Base-by-base conservation (phyloP, 225 moss, liverwort and hornwort species). In the Lunularia cruciata region DNA sequence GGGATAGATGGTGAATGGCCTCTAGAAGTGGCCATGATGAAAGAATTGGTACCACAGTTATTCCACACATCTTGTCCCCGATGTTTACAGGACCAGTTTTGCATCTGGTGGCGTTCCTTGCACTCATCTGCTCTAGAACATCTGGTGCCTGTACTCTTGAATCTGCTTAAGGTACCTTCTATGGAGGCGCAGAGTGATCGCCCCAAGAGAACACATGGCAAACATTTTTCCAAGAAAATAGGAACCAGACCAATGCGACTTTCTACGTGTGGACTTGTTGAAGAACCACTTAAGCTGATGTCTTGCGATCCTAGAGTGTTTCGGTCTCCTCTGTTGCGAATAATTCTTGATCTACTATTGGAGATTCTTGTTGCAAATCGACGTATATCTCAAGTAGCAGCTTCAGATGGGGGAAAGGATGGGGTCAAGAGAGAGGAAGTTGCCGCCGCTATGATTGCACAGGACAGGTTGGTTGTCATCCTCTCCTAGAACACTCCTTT, bases 361-460 rank as follows among this genome's bases (percentile, higher is more conserved):
- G 89, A 98, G 78, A 78, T 98, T 47, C 81, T 98, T 65, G 80
- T 89, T 35, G 84, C 90, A 67, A 86, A 88, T 77, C 85, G 87
- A 54, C 87, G 91, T 81, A 89, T 89, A 43, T 93, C 93, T 73
- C 73, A 83, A 60, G 83, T 88, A 15, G 92, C 83, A 51, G 80
- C 88, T 65, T 76, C 74, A 45, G 92, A 96, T 53, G 90, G 83
- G 36, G 91, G 86, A 48, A 83, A 89, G 57, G 98, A 93, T 78
- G 86, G 90, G 63, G 86, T 91, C 16, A 93, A 88, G 78, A 83
- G 80, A 76, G 98, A 93, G 78, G 96, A 96, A 85, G 93, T 98
- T 69, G 78, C 88, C 56, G 79, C 83, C 60, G 98, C 93, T 46
- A 75, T 98, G 20, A 79, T 83, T 35, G 88, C 84, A 31, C 98